Conservation (phyloP, 176 grass and related monocot species). For the Phoenix dactylifera region DNA sequence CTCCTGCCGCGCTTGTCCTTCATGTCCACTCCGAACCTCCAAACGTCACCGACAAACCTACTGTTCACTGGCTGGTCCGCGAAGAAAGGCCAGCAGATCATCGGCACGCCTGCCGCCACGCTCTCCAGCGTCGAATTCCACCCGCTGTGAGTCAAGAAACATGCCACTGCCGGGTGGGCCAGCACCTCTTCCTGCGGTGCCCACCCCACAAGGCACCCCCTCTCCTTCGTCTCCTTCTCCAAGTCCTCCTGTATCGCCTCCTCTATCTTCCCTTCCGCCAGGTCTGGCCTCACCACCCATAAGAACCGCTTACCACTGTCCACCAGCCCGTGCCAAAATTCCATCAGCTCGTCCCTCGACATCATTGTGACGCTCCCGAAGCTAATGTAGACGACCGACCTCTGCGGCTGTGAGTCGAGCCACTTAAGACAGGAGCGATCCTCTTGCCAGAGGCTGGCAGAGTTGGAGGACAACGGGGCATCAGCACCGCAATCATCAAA, state of each 20-base stretch:
- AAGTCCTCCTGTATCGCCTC: background rate
- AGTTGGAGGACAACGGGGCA: too few species aligned
- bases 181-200: background rate
- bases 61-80: constrained; percentile 1
- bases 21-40: constrained; percentile 2
- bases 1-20: background rate
- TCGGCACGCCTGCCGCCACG: constrained; percentile 3
- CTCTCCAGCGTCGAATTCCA: constrained; percentile 7
- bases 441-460: too few species aligned
- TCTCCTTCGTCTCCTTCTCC: background rate
- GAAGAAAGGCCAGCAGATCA: constrained; percentile 2
- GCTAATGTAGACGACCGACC: constrained; percentile 2
- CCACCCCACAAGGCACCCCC: background rate
- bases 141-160: constrained; percentile 8
- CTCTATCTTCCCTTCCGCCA: background rate
- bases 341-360: background rate
- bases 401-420: background rate
- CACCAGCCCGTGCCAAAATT: background rate
- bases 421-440: too few species aligned
- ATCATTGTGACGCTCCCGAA: background rate
- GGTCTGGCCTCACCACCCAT: background rate
- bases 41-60: background rate
- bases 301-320: background rate
- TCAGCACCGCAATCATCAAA: too few species aligned
- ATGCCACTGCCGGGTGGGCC: background rate